Conservation (phyloP, 768 basidiomycete genomes). For the Leccinum sublutescens region DNA sequence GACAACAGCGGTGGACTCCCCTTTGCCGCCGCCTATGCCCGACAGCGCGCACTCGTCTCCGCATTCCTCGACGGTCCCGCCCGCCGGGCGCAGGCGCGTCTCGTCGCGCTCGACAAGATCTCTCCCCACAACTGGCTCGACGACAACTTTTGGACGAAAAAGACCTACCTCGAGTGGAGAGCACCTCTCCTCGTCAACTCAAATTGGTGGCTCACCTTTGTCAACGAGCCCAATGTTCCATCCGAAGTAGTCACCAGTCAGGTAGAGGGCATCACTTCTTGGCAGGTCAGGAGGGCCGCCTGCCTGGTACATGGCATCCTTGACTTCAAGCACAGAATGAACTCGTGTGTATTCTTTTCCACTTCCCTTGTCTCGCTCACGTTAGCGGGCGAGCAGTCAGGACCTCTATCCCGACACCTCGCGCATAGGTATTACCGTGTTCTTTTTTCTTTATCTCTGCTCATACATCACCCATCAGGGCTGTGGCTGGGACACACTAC, state of each 20-base stretch:
- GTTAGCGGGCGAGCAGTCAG: conserved; percentile 44
- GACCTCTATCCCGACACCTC: conserved; percentile 69
- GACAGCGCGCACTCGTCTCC: conserved; percentile 23
- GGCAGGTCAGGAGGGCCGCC: conserved; percentile 85
- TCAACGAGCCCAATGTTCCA: conserved; percentile 69
- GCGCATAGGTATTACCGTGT: conserved; percentile 50
- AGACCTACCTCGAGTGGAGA: conserved; percentile 87
- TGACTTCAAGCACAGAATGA: conserved; percentile 66
- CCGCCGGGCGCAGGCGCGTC: conserved; percentile 22
- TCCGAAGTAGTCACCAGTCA: conserved; percentile 25
- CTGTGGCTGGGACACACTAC: conserved; percentile 63
- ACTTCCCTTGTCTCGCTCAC: conserved; percentile 7
- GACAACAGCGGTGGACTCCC: conserved; percentile 55
- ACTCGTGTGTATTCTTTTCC: conserved; percentile 46
- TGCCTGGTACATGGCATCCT: conserved; percentile 75
- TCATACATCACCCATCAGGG: conserved; percentile 32
- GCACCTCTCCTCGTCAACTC: conserved; percentile 84
- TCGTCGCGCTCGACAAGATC: conserved; percentile 68
- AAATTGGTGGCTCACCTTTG: conserved; percentile 94
- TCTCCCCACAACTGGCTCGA: conserved; percentile 94
- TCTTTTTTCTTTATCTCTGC: neutral
- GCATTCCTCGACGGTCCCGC: conserved; percentile 12
- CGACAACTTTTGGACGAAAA: conserved; percentile 88
- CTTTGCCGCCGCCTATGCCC: conserved; percentile 33
- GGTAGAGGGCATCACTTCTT: conserved; percentile 54